Conservation (phyloP, 495 filamentous ascomycete genomes). For the Lepidopterella palustris region DNA sequence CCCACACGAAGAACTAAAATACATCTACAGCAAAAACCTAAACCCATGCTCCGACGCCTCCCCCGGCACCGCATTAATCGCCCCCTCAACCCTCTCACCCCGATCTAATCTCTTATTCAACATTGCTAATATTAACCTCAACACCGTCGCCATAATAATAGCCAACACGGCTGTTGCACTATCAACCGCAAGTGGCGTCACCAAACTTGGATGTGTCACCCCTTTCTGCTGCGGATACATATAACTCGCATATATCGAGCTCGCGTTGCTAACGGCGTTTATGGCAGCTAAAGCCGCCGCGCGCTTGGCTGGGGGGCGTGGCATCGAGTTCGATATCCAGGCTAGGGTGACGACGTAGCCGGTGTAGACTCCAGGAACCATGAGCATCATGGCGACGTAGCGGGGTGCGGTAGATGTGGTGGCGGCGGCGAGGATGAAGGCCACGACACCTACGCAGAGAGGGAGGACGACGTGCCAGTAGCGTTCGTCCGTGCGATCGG, state of each 20-base stretch:
- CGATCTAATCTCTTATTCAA: conserved; percentile 66
- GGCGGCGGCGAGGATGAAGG: conserved; percentile 69
- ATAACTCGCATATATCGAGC: conserved; percentile 67
- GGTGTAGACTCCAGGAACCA: conserved; percentile 41
- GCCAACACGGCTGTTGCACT: conserved; percentile 60
- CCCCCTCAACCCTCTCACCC: conserved; percentile 41
- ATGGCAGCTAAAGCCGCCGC: conserved; percentile 75
- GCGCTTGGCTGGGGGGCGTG: conserved; percentile 76
- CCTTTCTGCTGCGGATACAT: conserved; percentile 52
- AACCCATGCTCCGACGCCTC: conserved; percentile 55
- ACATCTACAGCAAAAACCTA: conserved; percentile 50
- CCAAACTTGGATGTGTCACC: conserved; percentile 25
- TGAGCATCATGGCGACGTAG: conserved; percentile 80
- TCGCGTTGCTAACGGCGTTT: conserved; percentile 71
- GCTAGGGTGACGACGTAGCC: conserved; percentile 67
- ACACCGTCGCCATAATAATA: conserved; percentile 55
- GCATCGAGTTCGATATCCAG: conserved; percentile 75
- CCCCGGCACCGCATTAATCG: conserved; percentile 42
- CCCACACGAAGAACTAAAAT: neutral
- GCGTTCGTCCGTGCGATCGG: conserved; percentile 70
- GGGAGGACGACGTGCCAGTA: conserved; percentile 71
- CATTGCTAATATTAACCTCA: conserved; percentile 59
- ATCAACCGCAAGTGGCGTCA: conserved; percentile 70
- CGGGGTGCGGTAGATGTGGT: conserved; percentile 59
- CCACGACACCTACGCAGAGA: conserved; percentile 59